Percentiles rank a stretch among this genome's conserved stretches.
Conservation (phyloP, 1,139 yeast genomes). For the Yamadazyma taylorii region DNA sequence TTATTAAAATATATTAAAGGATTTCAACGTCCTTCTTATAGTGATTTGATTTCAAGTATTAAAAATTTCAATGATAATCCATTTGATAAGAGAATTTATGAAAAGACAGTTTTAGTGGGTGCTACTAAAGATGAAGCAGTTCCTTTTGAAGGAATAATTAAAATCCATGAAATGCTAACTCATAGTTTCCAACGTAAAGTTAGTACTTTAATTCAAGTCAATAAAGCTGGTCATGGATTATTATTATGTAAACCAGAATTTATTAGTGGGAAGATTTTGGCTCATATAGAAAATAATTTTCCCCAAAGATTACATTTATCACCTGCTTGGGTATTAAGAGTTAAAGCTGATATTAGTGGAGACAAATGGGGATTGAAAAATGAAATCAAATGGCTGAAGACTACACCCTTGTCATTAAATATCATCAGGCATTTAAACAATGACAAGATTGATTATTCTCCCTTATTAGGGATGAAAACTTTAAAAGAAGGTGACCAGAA, state of each 20-base stretch:
- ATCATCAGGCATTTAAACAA: conserved; percentile 32
- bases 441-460: conserved; percentile 33
- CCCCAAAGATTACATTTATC: conserved; percentile 51
- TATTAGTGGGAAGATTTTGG: conserved; percentile 60
- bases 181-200: conserved; percentile 28
- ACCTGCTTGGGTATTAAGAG: conserved; percentile 63
- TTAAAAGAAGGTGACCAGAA: conserved; percentile 60
- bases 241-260: conserved; percentile 65
- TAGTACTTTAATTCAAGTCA: conserved; percentile 39
- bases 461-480: conserved; percentile 73
- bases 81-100: conserved; percentile 30
- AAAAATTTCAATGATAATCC: conserved; percentile 36
- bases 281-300: conserved; percentile 54
- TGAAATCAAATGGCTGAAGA: conserved; percentile 67
- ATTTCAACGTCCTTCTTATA: conserved; percentile 40
- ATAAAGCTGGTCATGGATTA: conserved; percentile 66
- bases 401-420: conserved; percentile 50
- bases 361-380: conserved; percentile 82
- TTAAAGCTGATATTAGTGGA: conserved; percentile 61
- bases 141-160: conserved; percentile 37
- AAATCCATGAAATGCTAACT: conserved; percentile 26
- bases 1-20: conserved; percentile 56
- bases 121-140: conserved; percentile 62
- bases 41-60: conserved; percentile 46
- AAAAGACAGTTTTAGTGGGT: conserved; percentile 52